Base-by-base conservation (phyloP, 352 stramenopile species). In the Phytophthora brassicae region DNA sequence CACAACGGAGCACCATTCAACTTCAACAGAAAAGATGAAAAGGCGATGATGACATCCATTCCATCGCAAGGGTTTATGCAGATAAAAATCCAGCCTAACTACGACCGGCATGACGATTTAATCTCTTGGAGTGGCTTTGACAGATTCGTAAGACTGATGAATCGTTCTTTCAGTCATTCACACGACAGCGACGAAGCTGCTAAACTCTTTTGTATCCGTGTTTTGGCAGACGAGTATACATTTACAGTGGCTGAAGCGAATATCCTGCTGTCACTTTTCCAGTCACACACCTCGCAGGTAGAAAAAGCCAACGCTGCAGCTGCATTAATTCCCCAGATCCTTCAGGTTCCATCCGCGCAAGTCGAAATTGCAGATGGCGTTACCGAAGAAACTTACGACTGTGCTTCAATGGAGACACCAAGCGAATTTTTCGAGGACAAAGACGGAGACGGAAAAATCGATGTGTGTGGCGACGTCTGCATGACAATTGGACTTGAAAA, bases 391-490 rank as follows among this genome's bases (percentile, higher is more conserved):
- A 56, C 79, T 7, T 84, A 75, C 19, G 81, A 88, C 58, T 90
- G 79, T 44, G 79, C 74, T 29, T 74, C 75, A 22, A 86, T 90
- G 73, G 62, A 76, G 44, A 70, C 57, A 2, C 81, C 81, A 1
- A 57, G 74, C 6, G 70, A 88, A 52, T 92, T 89, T 53, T 92
- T 92, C 42, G 80, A 90, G 56, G 83, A 92, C 67, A 89, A 89
- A 47, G 83, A 92, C 61, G 77, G 71, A 54, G 83, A 92, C 47
- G 83, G 83, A 13, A 90, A 92, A 48, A 92, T 92, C 42, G 83
- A 92, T 42, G 81, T 88, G 6, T 92, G 83, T 38, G 80, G 83
- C 6, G 83, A 92, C 64, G 90, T 92, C 23, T 90, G 80, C 47
- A 79, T 90, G 43, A 75, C 88, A 4, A 76, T 92, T n/a, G 83